A percentile compares a stretch with the other conserved stretches of the same genome.
Evolutionary conservation across 2,329 filamentous ascomycete species (phyloP).

Genomic region (Falciphora oryzae): DNA sequence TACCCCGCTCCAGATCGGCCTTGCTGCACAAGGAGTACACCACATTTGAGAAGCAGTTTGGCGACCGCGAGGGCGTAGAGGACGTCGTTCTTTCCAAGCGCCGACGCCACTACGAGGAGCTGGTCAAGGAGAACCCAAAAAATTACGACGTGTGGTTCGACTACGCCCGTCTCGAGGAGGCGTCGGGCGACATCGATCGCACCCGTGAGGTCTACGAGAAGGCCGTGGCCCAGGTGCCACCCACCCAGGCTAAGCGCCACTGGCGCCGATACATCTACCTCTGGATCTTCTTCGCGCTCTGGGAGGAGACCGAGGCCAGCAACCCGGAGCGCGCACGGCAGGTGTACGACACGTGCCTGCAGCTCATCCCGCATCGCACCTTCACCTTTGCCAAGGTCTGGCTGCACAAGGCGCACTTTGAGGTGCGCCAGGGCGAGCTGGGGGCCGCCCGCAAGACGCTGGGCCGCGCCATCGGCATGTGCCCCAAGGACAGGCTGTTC

Average conservation of each 20-base stretch:
- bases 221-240: conserved; percentile 90
- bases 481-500: conserved; percentile 93
- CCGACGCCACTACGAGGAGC: conserved; percentile 87
- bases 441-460: conserved; percentile 79
- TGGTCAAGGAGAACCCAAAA: conserved; percentile 87
- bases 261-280: conserved; percentile 97
- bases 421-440: conserved; percentile 80
- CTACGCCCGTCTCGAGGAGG: conserved; percentile 85
- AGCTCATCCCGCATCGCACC: conserved; percentile 86
- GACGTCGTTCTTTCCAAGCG: conserved; percentile 94
- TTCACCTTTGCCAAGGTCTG: conserved; percentile 98
- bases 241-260: conserved; percentile 92
- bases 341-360: conserved; percentile 84
- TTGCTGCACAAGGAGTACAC: conserved; percentile 90
- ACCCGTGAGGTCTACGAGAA: conserved; percentile 92
- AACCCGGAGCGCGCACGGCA: conserved; percentile 75
- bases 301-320: conserved; percentile 82
- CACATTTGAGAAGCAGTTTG: conserved; percentile 97
- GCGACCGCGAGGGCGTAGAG: conserved; percentile 87
- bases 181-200: conserved; percentile 72
- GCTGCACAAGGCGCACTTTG: conserved; percentile 89
- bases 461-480: conserved; percentile 86
- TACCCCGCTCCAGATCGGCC: conserved; percentile 81
- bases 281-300: conserved; percentile 95
- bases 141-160: conserved; percentile 99